Base-by-base conservation (phyloP, 2,329 filamentous ascomycete genomes). In the Dactylonectria macrodidyma region DNA sequence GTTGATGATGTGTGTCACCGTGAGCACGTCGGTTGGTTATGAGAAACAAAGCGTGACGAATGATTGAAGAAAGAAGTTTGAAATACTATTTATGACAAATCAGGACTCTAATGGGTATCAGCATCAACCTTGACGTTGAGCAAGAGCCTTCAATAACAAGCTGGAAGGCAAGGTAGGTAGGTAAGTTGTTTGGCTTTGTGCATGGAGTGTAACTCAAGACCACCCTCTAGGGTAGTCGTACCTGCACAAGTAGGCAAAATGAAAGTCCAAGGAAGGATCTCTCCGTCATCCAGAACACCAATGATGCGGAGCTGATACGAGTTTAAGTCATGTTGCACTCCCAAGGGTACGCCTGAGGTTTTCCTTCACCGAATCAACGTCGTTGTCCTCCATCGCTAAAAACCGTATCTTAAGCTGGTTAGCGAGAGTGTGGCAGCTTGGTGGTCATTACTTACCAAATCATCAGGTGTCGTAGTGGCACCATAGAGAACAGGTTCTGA, bases 401-500 rank as follows among this genome's bases (percentile, higher is more conserved):
- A 93, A 93, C n/a, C 87, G 88, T 69, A 93, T 91, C 89, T 92
- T 68, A n/a, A 30, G 16, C 5, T 6, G 3, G 9, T 46, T 30
- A 58, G 46, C 76, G 60, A 79, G 72, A 47, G 65, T 34, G 30
- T 7, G 14, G 12, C n/a, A n/a, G 50, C 22, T 3, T 10, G 2
- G 24, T 9, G 19, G 16, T 16, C 10, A 22, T 14, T 19, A 82
- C 89, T 82, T 85, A 95, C 93, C 81, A 94, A 86, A 72, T 97
- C 94, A 78, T 95, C 92, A 10, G 88, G 81, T 16, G 82, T 83
- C 50, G 86, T 86, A 5, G 85, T 82, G 55, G 86, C 87, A 6
- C 94, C 94, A 81, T 91, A 98, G 26, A 98, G 82, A 5, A 94
- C 91, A 2, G 90, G 84, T 73, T 98, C 95, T 1, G 93, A 93